Base-by-base conservation (phyloP, 805 yeast genomes). In the Blastobotrys muscicola region DNA sequence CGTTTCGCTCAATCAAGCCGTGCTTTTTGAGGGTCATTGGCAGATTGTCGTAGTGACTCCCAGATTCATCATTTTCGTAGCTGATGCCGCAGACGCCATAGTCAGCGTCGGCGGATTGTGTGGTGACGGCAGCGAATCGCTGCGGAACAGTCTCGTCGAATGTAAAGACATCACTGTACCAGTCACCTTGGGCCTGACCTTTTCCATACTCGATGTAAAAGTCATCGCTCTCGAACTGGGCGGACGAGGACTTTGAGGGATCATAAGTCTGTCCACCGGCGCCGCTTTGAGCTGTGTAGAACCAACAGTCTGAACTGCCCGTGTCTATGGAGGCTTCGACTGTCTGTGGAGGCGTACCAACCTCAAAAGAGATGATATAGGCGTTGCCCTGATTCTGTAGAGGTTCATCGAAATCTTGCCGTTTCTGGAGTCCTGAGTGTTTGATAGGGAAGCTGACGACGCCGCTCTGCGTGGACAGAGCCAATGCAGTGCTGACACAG, bases 151-250 rank as follows among this genome's bases (percentile, higher is more conserved):
- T 90, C 13, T 85, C 77, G 1, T 94, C 96, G 60, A 89, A 74
- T 6, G 85, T 75, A 3, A 89, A 69, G 33, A 66, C 64, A 55
- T 89, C 97, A 36, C 66, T 57, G 11, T 80, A 86, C 73, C 75
- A 76, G 13, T 52, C 51, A 11, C 98, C 98, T 60, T 84, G 86
- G 65, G 89, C 71, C 38, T 94, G 74, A 42, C 97, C 97, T n/a
- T 92, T 77, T 50, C 97, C 97, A 61, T 90, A 92, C 60, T 73
- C 78, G 64, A 92, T 86, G 46, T 81, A 74, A 65, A 92, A 87
- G 43, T 77, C 79, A 39, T 89, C 68, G 45, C 95, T 96, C 61
- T 87, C 86, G 52, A 78, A 75, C 67, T 79, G 76, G 69, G 85
- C 92, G 43, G 92, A 72, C 12, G 89, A 70, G 10, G 95, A 51